phyloP scores from a whole-genome alignment of 768 basidiomycete genomes.

The Mycena leptocephala region DNA sequence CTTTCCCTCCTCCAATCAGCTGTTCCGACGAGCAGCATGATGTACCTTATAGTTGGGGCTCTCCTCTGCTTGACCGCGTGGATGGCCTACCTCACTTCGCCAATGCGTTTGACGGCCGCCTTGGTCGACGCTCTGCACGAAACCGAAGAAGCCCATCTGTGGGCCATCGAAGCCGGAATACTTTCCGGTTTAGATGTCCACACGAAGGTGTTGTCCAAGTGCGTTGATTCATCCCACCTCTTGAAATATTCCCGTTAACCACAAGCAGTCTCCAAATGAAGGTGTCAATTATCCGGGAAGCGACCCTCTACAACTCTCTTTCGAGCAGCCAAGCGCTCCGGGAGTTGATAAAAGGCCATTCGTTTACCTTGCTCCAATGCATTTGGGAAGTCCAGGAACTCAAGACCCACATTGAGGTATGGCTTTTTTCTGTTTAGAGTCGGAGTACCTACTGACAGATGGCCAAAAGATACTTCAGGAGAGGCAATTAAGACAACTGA shows the following conservation, averaged over 20 bases:
- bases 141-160: slow-evolving; percentile 6
- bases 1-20: slow-evolving; percentile 6
- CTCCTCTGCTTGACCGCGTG: background rate
- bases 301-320: slow-evolving; percentile 5
- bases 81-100: background rate
- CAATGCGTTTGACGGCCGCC: background rate
- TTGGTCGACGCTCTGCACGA: background rate
- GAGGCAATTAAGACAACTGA: background rate
- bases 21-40: background rate
- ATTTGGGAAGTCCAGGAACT: slow-evolving; percentile 12
- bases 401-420: slow-evolving; percentile 15
- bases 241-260: background rate
- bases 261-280: slow-evolving; percentile 8
- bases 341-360: slow-evolving; percentile 1
- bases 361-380: slow-evolving; percentile 4
- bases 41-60: background rate
- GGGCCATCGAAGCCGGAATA: slow-evolving; percentile 7
- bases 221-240: background rate
- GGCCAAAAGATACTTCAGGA: slow-evolving; percentile 7
- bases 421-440: background rate
- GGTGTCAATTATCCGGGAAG: slow-evolving; percentile 14
- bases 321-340: background rate
- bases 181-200: background rate
- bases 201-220: slow-evolving; percentile 12
- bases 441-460: background rate